phyloP scores from a whole-genome alignment of 345 rosid species.

The Melaleuca alternifolia region DNA sequence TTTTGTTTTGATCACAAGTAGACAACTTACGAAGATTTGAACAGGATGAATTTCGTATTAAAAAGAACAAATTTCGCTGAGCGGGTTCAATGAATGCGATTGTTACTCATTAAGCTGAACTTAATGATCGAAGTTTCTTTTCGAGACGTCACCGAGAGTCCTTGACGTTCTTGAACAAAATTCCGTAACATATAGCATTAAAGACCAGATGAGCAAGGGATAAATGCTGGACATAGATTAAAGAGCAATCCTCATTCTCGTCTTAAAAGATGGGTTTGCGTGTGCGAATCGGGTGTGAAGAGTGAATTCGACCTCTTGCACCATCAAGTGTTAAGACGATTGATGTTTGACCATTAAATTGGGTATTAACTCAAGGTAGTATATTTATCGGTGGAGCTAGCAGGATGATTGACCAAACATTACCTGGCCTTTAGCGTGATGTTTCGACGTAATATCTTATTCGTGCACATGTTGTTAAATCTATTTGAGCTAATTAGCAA shows the following conservation, averaged over 20 bases:
- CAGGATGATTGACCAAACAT: not conserved
- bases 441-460: no score
- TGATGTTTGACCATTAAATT: not conserved
- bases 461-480: not conserved
- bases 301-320: not conserved
- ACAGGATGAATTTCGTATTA: not conserved
- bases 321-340: not conserved
- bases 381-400: not conserved
- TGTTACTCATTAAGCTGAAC: not conserved
- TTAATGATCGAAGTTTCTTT: not conserved
- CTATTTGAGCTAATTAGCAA: not conserved
- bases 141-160: not conserved
- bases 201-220: not conserved
- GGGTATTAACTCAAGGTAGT: not conserved
- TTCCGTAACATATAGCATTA: not conserved
- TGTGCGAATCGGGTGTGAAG: not conserved
- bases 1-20: not conserved
- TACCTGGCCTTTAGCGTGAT: no score
- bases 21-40: not conserved
- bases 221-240: not conserved
- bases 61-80: not conserved
- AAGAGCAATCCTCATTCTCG: no score
- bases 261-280: not conserved
- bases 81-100: fast-evolving
- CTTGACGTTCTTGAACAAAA: not conserved